These are phyloP conservation scores for Strobilomyces dryophilus DNA, from an alignment of 768 basidiomycete species.

Conservation along the genomic window DNA sequence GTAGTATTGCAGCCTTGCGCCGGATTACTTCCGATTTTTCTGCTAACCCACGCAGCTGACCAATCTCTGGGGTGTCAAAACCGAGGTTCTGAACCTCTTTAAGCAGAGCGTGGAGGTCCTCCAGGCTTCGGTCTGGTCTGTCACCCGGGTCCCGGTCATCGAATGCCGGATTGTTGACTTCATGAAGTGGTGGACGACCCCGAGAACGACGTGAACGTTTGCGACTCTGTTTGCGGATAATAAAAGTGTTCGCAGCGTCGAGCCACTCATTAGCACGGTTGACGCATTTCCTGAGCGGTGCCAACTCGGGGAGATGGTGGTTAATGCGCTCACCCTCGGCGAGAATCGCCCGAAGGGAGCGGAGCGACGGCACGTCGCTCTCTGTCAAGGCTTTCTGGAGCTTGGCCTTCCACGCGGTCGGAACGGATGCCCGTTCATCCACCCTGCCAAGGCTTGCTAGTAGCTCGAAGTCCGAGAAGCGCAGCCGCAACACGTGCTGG, in stretches of 20 bases:
- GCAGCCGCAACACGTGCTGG: slow-evolving; percentile 66
- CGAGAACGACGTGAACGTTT: slow-evolving; percentile 68
- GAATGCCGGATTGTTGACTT: slow-evolving; percentile 32
- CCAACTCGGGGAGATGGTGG: slow-evolving; percentile 66
- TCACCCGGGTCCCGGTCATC: slow-evolving; percentile 54
- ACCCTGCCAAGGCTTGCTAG: slow-evolving; percentile 63
- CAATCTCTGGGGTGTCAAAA: slow-evolving; percentile 80
- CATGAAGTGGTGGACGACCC: slow-evolving; percentile 46
- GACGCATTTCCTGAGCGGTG: slow-evolving; percentile 73
- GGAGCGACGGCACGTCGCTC: slow-evolving; percentile 67
- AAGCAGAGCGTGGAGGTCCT: slow-evolving; percentile 67
- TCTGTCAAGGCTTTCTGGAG: slow-evolving; percentile 64
- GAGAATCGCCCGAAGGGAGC: slow-evolving; percentile 74
- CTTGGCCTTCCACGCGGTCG: slow-evolving; percentile 71
- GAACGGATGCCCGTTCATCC: slow-evolving; percentile 66
- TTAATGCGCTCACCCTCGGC: slow-evolving; percentile 88
- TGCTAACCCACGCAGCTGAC: slow-evolving; percentile 47
- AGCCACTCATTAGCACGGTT: slow-evolving; percentile 82
- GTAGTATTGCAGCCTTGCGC: slow-evolving; percentile 48
- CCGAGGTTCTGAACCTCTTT: slow-evolving; percentile 72
- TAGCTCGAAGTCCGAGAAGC: slow-evolving; percentile 78
- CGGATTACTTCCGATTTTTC: slow-evolving; percentile 64
- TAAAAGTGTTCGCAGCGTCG: slow-evolving; percentile 75
- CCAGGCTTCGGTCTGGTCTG: slow-evolving; percentile 65
- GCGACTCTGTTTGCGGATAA: slow-evolving; percentile 74